These are phyloP conservation scores for Fimicolochytrium jonesii DNA, from an alignment of 192 early-diverging fungal genomes.

Conservation along the genomic window DNA sequence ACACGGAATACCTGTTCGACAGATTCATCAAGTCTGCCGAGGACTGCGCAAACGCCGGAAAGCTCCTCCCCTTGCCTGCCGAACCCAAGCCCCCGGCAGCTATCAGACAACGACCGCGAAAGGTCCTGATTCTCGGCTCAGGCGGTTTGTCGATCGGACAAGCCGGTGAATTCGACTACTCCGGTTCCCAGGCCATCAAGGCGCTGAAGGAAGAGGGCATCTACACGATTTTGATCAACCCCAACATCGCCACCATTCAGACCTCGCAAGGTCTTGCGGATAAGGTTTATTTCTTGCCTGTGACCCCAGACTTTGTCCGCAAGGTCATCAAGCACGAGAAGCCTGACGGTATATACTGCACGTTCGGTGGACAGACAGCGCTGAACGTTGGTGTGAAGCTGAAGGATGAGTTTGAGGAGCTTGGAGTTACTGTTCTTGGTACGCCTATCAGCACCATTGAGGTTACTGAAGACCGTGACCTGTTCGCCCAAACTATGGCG, in stretches of 20 bases:
- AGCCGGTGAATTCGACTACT: conserved; percentile 99
- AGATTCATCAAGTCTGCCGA: conserved; percentile 78
- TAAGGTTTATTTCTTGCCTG: conserved; percentile 92
- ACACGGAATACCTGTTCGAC: conserved; percentile 97
- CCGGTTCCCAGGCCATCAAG: conserved; percentile 97
- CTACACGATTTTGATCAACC: conserved; percentile 95
- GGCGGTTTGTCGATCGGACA: conserved; percentile 98
- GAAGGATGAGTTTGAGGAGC: conserved; percentile 82
- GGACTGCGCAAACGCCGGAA: conserved; percentile 60
- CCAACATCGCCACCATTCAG: conserved; percentile 99
- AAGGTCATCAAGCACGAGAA: conserved; percentile 90
- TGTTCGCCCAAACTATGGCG: conserved; percentile 80
- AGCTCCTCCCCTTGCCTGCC: conserved; percentile 72
- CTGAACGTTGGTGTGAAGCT: conserved; percentile 93
- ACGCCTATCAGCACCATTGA: conserved; percentile 94
- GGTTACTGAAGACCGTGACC: conserved; percentile 94
- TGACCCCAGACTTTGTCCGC: conserved; percentile 86
- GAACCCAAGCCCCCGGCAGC: conserved; percentile 36
- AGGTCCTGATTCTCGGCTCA: conserved; percentile 93
- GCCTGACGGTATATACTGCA: conserved; percentile 97
- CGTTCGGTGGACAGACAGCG: conserved; percentile 99
- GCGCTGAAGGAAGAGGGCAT: conserved; percentile 88
- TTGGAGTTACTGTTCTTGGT: conserved; percentile 89
- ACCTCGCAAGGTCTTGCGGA: conserved; percentile 90
- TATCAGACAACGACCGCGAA: conserved; percentile 67